Conservation (phyloP, 768 basidiomycete species). For the Kwoniella pini region DNA sequence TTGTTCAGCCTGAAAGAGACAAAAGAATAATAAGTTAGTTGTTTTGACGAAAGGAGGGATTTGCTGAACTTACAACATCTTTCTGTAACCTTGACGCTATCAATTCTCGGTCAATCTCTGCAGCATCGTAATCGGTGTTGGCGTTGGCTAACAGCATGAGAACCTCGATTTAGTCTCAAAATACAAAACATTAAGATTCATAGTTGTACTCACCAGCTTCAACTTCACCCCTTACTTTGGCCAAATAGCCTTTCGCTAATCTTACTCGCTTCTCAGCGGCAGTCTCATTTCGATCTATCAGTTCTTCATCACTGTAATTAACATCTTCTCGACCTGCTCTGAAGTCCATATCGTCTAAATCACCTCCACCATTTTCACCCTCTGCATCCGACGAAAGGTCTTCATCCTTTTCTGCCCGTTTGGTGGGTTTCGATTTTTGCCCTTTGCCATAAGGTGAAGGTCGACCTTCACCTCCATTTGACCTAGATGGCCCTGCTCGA, state of each 20-base stretch:
- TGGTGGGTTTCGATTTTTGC: constrained; percentile 17
- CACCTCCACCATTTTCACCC: constrained; percentile 37
- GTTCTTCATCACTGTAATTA: constrained; percentile 66
- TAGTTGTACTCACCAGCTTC: constrained; percentile 57
- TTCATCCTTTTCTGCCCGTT: constrained; percentile 37
- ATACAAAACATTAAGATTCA: background rate
- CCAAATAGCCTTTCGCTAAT: constrained; percentile 85
- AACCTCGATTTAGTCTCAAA: too few species aligned
- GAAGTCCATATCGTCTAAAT: constrained; percentile 74
- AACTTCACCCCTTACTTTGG: constrained; percentile 74
- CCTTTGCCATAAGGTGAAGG: constrained; percentile 50
- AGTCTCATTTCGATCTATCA: constrained; percentile 81
- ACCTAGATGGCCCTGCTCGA: constrained; percentile 64
- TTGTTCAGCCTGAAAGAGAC: constrained; percentile 33
- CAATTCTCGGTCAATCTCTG: constrained; percentile 89
- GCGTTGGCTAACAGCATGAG: constrained; percentile 59
- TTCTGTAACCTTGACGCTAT: constrained; percentile 86
- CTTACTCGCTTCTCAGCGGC: constrained; percentile 89
- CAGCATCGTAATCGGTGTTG: constrained; percentile 91
- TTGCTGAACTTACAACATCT: constrained; percentile 66
- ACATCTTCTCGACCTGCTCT: constrained; percentile 61
- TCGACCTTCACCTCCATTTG: constrained; percentile 18
- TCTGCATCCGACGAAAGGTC: constrained; percentile 44
- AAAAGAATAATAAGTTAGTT: background rate
- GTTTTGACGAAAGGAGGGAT: background rate